A percentile compares a stretch with the other conserved stretches of the same genome.
phyloP scores from a whole-genome alignment of 176 grass and related monocot genomes.

The Melocanna baccifera region DNA sequence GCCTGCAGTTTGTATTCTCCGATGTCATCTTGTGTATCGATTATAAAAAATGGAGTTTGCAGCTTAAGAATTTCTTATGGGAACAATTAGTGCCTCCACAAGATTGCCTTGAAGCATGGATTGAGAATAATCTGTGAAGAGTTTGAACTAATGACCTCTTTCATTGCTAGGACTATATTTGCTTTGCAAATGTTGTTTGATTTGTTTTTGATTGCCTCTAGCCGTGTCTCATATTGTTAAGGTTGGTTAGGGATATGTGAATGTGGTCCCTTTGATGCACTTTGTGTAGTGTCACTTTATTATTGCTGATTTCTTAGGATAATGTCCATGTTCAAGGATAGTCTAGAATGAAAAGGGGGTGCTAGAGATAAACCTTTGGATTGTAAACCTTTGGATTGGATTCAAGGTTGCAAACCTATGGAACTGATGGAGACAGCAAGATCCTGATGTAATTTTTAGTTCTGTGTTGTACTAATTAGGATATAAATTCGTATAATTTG shows the following conservation, averaged over 20 bases:
- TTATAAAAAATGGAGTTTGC: neutral
- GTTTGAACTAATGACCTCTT: too few species aligned
- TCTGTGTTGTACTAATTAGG: neutral
- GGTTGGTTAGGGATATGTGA: too few species aligned
- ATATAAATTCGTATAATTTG: neutral
- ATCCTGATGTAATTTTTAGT: neutral
- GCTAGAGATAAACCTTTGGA: neutral
- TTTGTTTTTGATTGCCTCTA: too few species aligned
- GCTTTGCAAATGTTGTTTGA: too few species aligned
- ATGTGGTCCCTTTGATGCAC: too few species aligned
- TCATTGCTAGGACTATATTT: too few species aligned
- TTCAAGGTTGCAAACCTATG: neutral
- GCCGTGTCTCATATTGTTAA: too few species aligned
- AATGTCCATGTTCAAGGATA: too few species aligned
- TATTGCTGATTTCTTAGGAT: too few species aligned
- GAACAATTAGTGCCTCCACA: neutral
- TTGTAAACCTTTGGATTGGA: neutral
- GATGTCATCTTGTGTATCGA: too few species aligned
- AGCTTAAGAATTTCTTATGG: neutral
- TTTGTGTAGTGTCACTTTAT: too few species aligned
- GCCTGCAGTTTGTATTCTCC: neutral
- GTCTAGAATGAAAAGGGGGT: neutral
- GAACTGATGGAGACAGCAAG: neutral
- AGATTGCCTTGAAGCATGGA: neutral
- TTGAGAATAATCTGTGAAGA: neutral